Base-by-base conservation (phyloP, 352 stramenopile genomes). In the Pythium phragmiticola region DNA sequence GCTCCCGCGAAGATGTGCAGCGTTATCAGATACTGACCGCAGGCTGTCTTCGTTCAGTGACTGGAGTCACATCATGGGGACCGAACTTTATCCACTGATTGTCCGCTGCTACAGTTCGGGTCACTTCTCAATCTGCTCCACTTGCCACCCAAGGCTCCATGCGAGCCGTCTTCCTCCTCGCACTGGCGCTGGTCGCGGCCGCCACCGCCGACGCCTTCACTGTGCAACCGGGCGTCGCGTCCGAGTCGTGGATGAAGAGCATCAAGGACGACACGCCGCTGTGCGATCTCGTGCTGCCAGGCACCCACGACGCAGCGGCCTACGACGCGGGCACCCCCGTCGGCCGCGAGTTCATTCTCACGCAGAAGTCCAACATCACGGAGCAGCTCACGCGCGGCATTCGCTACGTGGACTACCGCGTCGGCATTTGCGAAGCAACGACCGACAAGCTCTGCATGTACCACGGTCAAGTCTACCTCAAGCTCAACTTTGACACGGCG, bases 371-470 rank as follows among this genome's bases (percentile, higher is more conserved):
- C 4, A 46, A 43, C 14, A 39, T 63, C 47, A 42, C 46, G 8
- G 36, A 63, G 34, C 57, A 63, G 46, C 47, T 63, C 33, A 23
- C 41, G 47, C 57, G 57, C 19, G 57, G 57, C 19, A 47, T 63
- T 13, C 57, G 57, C 9, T 63, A 63, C 57, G 34, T 63, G 3
- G 57, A 63, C 34, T 34, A 56, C 9, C 57, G 57, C 37, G 57
- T 63, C 13, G 45, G 47, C 21, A 56, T 56, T 26, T 63, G 57
- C 37, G 45, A 33, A 7, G 46, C 23, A 28, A 63, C 57, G 16
- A 57, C 33, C 34, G 57, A 56, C 46, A 63, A 63, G 36, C 37
- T 63, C 4, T 63, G 57, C 34, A 57, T 63, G 57, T 63, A 39
- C 57, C 57, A 63, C 57, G 57, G 57, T 11, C 17, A 48, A 19